Percentiles rank a stretch among this genome's conserved stretches.
Evolutionary conservation across 805 yeast species (phyloP).

Genomic region (Suhomyces emberorum): DNA sequence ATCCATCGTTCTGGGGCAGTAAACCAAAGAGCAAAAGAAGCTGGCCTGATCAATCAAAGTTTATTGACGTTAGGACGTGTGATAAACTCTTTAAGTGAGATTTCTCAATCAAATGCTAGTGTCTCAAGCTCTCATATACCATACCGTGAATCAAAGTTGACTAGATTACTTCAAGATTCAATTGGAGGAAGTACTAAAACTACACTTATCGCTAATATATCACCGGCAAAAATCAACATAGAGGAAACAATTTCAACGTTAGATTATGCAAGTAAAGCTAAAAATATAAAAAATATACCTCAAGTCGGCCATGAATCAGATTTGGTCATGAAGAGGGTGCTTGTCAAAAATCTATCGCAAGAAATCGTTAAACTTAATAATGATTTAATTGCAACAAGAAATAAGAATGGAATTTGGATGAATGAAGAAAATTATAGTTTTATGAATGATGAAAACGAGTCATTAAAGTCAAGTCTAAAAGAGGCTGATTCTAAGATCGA

Average conservation of each 20-base stretch:
- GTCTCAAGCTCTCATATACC: conserved; percentile 62
- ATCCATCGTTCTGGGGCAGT: conserved; percentile 84
- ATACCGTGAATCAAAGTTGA: conserved; percentile 76
- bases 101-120: not conserved
- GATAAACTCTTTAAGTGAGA: conserved; percentile 53
- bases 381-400: conserved; percentile 60
- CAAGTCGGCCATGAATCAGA: conserved; percentile 44
- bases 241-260: conserved; percentile 84
- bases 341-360: conserved; percentile 50
- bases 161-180: conserved; percentile 68
- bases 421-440: conserved; percentile 51
- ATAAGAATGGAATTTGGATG: conserved; percentile 64
- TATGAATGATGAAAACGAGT: conserved; percentile 26
- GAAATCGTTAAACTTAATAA: conserved; percentile 54
- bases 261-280: conserved; percentile 86
- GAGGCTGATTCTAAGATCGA: conserved; percentile 23
- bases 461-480: conserved; percentile 18
- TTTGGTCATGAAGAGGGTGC: conserved; percentile 48
- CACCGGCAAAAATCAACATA: conserved; percentile 74
- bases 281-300: conserved; percentile 65
- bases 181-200: conserved; percentile 89
- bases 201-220: conserved; percentile 79
- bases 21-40: conserved; percentile 84
- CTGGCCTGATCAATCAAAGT: conserved; percentile 90
- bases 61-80: conserved; percentile 85